Conservation (phyloP, 1,139 yeast genomes). For the Zygosaccharomyces sapae region DNA sequence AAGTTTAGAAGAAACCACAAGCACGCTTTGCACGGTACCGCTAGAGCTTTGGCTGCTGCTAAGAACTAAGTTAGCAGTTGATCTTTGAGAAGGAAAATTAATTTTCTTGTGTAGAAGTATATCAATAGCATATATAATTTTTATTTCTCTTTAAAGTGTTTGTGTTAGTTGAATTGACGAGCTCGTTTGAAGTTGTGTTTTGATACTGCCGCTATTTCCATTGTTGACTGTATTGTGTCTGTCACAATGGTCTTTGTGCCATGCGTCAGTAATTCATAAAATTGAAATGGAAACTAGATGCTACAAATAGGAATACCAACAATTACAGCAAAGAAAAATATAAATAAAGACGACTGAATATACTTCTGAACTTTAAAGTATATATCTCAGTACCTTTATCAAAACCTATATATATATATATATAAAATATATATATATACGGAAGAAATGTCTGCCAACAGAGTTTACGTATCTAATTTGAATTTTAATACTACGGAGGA, state of each 20-base stretch:
- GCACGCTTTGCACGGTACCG: conserved; percentile 97
- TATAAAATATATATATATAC: too few relatives aligned
- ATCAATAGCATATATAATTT: conserved; percentile 5
- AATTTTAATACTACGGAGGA: conserved; percentile 51
- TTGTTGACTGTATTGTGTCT: conserved; percentile 1
- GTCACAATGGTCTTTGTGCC: conserved; percentile 2
- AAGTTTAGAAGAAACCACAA: conserved; percentile 99
- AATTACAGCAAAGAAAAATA: background rate
- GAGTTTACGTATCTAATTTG: conserved; percentile 51
- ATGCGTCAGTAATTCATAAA: conserved; percentile 4
- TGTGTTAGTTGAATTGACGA: conserved; percentile 3
- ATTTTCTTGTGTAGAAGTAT: conserved; percentile 7
- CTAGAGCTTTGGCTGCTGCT: conserved; percentile 80
- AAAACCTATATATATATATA: too few relatives aligned
- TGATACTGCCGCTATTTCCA: background rate
- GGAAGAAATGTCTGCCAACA: conserved; percentile 10
- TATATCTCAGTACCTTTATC: too few relatives aligned
- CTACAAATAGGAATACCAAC: background rate
- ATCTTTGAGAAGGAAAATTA: conserved; percentile 1
- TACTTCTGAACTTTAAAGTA: too few relatives aligned
- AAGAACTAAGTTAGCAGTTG: conserved; percentile 22
- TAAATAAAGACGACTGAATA: background rate
- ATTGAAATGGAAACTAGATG: background rate
- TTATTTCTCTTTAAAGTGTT: conserved; percentile 5
- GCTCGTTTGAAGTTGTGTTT: background rate